Evolutionary conservation across 768 basidiomycete species (phyloP).

Genomic region (Daedaleopsis nitida): DNA sequence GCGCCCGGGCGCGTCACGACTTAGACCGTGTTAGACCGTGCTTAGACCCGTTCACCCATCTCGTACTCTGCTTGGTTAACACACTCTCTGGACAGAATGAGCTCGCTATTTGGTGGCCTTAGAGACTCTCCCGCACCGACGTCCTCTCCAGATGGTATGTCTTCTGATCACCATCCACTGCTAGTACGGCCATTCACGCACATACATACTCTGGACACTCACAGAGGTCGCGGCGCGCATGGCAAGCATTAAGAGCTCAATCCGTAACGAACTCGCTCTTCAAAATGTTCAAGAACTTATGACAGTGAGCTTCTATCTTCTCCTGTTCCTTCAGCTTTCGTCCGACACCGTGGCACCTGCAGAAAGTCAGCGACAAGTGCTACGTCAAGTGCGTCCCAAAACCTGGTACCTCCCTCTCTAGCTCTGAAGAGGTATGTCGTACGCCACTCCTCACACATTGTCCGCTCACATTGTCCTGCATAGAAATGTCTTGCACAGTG

Average conservation of each 20-base stretch:
- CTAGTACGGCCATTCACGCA: too few relatives aligned
- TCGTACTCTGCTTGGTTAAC: background rate
- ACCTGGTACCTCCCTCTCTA: slow-evolving; percentile 67
- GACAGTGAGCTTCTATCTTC: slow-evolving; percentile 48
- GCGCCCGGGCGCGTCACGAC: background rate
- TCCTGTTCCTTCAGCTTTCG: background rate
- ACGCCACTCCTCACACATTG: background rate
- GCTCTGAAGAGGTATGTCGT: slow-evolving; percentile 68
- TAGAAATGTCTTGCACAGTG: slow-evolving; percentile 78
- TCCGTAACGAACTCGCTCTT: slow-evolving; percentile 71
- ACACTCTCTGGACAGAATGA: slow-evolving; percentile 13
- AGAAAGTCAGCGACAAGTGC: slow-evolving; percentile 84
- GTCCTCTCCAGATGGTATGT: slow-evolving; percentile 15
- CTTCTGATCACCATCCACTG: background rate
- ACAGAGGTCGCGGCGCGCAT: slow-evolving; percentile 43
- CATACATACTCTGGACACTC: background rate
- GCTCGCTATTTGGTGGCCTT: slow-evolving; percentile 27
- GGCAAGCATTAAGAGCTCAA: slow-evolving; percentile 56
- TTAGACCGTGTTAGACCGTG: background rate
- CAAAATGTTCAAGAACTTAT: slow-evolving; percentile 82
- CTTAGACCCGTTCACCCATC: background rate
- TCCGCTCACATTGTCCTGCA: background rate
- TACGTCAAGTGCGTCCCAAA: slow-evolving; percentile 77
- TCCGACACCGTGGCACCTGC: background rate
- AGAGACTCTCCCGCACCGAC: slow-evolving; percentile 10